phyloP scores from a whole-genome alignment of 2,329 filamentous ascomycete species.

The Fulvia fulva region DNA sequence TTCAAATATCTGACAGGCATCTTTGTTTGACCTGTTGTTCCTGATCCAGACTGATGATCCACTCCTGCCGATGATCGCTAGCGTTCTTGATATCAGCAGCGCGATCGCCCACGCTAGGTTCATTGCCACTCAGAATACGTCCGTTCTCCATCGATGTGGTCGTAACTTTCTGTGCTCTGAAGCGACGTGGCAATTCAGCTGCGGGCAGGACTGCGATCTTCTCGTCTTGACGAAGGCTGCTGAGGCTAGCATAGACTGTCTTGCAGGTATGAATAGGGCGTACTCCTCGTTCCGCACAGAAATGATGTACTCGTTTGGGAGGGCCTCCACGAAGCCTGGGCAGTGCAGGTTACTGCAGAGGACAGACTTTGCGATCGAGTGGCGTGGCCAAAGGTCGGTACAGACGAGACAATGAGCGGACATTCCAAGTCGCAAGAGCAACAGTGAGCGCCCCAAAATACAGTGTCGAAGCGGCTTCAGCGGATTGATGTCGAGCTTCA shows the following conservation, averaged over 20 bases:
- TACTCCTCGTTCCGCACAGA: neutral
- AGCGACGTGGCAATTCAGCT: neutral
- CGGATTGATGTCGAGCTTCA: neutral
- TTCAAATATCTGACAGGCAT: slow-evolving; percentile 7
- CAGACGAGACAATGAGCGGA: neutral
- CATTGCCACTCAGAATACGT: neutral
- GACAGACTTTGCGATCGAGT: neutral
- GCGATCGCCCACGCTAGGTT: slow-evolving; percentile 4
- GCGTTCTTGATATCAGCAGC: slow-evolving; percentile 2
- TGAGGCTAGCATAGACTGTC: neutral
- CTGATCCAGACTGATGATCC: slow-evolving; percentile 8
- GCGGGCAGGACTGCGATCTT: neutral
- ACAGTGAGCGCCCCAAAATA: neutral
- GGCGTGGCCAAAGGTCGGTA: neutral
- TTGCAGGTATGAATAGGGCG: neutral
- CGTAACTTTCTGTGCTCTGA: slow-evolving; percentile 9
- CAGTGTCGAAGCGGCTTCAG: neutral
- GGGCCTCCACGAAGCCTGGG: neutral
- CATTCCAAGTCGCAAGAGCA: neutral
- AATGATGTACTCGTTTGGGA: neutral
- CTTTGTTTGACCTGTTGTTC: slow-evolving; percentile 9
- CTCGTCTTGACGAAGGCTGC: neutral
- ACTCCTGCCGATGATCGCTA: slow-evolving; percentile 1
- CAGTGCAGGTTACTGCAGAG: neutral
- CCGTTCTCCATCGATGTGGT: slow-evolving; percentile 7